phyloP scores from a whole-genome alignment of 2,329 filamentous ascomycete species.

The Aspergillus ibericus region DNA sequence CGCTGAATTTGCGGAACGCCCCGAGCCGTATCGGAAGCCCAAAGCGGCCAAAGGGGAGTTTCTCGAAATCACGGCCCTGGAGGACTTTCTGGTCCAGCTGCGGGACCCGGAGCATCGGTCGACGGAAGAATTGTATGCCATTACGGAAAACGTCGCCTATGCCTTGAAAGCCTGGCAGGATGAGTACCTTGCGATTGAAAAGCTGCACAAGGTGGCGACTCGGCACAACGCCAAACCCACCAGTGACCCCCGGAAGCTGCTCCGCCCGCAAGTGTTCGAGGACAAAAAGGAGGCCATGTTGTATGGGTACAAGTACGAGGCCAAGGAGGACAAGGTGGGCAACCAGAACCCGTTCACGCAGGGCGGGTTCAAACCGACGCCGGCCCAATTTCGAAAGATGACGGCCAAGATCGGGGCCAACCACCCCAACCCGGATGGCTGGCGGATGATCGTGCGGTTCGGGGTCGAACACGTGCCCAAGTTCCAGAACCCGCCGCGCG shows the following conservation, averaged over 20 bases:
- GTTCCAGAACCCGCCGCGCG: constrained; percentile 33
- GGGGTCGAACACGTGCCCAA: constrained; percentile 40
- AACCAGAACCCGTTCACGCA: constrained; percentile 60
- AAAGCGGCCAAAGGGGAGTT: constrained; percentile 36
- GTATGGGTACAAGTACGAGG: constrained; percentile 60
- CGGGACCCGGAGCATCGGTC: constrained; percentile 44
- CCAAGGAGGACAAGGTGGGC: constrained; percentile 47
- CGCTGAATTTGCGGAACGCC: constrained; percentile 25
- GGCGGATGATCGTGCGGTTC: constrained; percentile 38
- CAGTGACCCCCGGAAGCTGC: constrained; percentile 52
- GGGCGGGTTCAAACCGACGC: constrained; percentile 47
- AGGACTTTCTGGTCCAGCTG: constrained; percentile 38
- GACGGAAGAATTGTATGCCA: constrained; percentile 54
- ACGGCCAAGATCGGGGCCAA: constrained; percentile 34
- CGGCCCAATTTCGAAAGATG: constrained; percentile 44
- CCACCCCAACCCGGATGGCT: constrained; percentile 45
- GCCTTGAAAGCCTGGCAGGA: constrained; percentile 59
- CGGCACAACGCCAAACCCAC: constrained; percentile 53
- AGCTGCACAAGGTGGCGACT: constrained; percentile 49
- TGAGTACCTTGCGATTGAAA: constrained; percentile 55
- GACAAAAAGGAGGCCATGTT: constrained; percentile 62
- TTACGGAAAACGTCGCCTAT: constrained; percentile 55
- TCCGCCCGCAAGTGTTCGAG: constrained; percentile 53
- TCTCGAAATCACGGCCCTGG: constrained; percentile 36
- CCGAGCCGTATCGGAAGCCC: constrained; percentile 36